Evolutionary conservation across 345 rosid genomes (phyloP).

Genomic region (Heritiera littoralis): DNA sequence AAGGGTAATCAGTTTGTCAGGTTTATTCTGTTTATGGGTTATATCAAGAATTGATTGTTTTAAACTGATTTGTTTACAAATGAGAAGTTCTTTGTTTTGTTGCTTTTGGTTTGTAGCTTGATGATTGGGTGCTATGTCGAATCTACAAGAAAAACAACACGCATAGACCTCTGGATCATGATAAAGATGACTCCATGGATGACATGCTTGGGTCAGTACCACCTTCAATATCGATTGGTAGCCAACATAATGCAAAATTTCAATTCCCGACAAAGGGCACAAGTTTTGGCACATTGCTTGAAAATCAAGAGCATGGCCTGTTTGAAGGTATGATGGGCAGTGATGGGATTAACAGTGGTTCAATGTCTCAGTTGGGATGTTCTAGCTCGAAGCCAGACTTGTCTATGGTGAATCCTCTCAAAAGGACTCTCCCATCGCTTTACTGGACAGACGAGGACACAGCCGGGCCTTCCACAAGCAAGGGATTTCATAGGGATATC

Average conservation of each 20-base stretch:
- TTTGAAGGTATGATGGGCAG: conserved; percentile 49
- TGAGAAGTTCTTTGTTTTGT: not conserved
- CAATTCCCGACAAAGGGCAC: conserved; percentile 36
- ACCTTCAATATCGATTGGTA: conserved; percentile 44
- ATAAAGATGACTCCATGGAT: conserved; percentile 57
- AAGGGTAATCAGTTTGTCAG: conserved; percentile 50
- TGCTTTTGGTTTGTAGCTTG: conserved; percentile 52
- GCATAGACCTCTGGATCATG: conserved; percentile 51
- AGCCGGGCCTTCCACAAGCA: conserved; percentile 41
- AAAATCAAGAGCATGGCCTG: conserved; percentile 35
- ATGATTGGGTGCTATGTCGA: conserved; percentile 96
- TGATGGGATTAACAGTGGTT: conserved; percentile 24
- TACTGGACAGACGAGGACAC: conserved; percentile 59
- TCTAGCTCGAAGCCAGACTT: conserved; percentile 46
- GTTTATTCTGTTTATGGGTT: not conserved
- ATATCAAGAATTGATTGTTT: conserved; percentile 8
- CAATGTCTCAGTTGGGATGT: conserved; percentile 37
- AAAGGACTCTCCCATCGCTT: conserved; percentile 59
- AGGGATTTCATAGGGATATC: conserved; percentile 49
- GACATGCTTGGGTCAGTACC: conserved; percentile 54
- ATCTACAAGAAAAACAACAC: conserved; percentile 78
- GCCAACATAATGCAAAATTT: conserved; percentile 34
- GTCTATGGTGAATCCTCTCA: conserved; percentile 49
- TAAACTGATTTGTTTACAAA: not conserved
- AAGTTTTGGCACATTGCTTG: conserved; percentile 44